Conservation (phyloP, 2,329 filamentous ascomycete species). For the Huntiella omanensis region DNA sequence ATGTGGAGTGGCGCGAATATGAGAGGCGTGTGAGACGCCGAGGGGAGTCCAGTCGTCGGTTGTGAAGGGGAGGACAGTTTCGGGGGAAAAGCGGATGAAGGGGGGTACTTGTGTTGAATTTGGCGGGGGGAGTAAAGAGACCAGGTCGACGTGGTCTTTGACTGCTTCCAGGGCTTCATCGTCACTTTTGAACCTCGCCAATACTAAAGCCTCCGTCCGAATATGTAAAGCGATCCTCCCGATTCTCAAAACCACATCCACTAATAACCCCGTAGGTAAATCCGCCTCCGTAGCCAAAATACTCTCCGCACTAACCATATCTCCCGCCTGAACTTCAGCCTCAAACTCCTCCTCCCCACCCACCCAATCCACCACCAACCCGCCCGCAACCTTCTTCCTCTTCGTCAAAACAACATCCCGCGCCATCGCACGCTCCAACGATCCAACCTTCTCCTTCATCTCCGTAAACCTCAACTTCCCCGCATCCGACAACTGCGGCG, state of each 20-base stretch:
- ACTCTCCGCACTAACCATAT: slow-evolving; percentile 31
- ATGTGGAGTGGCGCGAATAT: slow-evolving; percentile 39
- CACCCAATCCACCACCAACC: slow-evolving; percentile 27
- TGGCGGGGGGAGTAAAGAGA: not conserved
- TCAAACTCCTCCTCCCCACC: slow-evolving; percentile 41
- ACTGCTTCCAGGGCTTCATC: slow-evolving; percentile 14
- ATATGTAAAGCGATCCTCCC: slow-evolving; percentile 58
- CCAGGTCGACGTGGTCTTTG: not conserved
- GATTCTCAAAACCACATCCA: slow-evolving; percentile 53
- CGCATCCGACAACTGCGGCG: slow-evolving; percentile 47
- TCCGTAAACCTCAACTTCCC: slow-evolving; percentile 53
- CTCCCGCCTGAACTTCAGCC: slow-evolving; percentile 40
- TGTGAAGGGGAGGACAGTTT: slow-evolving; percentile 45
- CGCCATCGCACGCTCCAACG: slow-evolving; percentile 50
- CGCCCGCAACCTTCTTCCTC: slow-evolving; percentile 15
- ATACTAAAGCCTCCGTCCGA: slow-evolving; percentile 51
- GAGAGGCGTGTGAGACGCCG: slow-evolving; percentile 14
- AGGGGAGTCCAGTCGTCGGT: not conserved
- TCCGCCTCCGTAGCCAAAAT: slow-evolving; percentile 28
- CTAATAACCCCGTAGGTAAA: slow-evolving; percentile 39
- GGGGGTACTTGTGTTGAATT: slow-evolving; percentile 19
- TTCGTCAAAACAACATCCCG: slow-evolving; percentile 37
- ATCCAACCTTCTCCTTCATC: slow-evolving; percentile 62
- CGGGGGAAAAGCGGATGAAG: slow-evolving; percentile 43
- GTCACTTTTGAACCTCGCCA: slow-evolving; percentile 53